phyloP scores from a whole-genome alignment of 768 basidiomycete genomes.

The Piloderma croceum region DNA sequence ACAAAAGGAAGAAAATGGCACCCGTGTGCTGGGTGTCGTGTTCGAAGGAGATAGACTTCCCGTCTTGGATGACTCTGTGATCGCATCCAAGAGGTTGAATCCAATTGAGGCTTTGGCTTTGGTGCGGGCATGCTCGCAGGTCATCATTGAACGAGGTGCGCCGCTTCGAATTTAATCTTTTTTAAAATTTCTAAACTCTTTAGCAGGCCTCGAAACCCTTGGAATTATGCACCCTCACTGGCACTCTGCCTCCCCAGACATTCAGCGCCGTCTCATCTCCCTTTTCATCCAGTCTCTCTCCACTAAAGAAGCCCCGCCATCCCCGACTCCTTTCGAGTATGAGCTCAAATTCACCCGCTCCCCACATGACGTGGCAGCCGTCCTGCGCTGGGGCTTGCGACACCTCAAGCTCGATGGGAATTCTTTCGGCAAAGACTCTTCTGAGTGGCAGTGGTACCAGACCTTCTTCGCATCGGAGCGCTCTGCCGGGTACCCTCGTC shows the following conservation, averaged over 20 bases:
- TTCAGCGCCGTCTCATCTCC: conserved; percentile 66
- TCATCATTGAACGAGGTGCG: conserved; percentile 61
- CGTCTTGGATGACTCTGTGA: conserved; percentile 45
- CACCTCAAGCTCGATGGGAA: conserved; percentile 60
- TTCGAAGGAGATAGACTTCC: conserved; percentile 51
- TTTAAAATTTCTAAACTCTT: conserved; percentile 6
- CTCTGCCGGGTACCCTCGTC: conserved; percentile 50
- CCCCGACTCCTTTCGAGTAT: conserved; percentile 56
- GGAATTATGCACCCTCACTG: conserved; percentile 85
- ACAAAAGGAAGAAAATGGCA: conserved; percentile 41
- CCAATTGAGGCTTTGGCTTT: conserved; percentile 60
- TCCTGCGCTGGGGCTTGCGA: conserved; percentile 75
- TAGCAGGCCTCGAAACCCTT: conserved; percentile 68
- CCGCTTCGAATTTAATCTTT: conserved; percentile 7
- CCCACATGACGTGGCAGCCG: conserved; percentile 73
- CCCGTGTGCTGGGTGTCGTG: conserved; percentile 47
- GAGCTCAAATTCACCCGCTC: conserved; percentile 62
- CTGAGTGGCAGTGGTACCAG: conserved; percentile 56
- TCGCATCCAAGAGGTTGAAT: conserved; percentile 53
- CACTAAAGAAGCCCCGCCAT: conserved; percentile 41
- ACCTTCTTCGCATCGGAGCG: conserved; percentile 59
- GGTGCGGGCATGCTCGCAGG: conserved; percentile 62
- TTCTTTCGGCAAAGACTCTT: conserved; percentile 54
- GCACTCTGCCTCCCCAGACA: conserved; percentile 65
- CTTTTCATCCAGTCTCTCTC: conserved; percentile 64